These are phyloP conservation scores for Auriculariales sp. DNA, from an alignment of 768 basidiomycete species.

Conservation along the genomic window DNA sequence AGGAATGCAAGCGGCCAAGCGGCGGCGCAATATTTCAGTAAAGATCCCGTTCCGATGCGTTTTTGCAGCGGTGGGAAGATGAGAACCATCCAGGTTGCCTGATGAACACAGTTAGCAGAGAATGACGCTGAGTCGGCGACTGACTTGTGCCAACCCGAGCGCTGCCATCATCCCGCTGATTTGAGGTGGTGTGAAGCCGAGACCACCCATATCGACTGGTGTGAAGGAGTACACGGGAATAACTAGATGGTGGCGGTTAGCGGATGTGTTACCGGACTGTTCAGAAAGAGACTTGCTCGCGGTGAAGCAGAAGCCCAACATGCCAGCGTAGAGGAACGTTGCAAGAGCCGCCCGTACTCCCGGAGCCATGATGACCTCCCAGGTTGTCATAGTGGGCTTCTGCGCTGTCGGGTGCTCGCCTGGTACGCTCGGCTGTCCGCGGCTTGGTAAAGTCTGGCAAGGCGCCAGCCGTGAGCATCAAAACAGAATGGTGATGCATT, in stretches of 20 bases:
- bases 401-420: background rate
- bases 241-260: no score
- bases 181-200: conserved; percentile 19
- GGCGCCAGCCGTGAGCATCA: background rate
- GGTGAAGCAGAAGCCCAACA: conserved; percentile 2
- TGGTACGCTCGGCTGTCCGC: background rate
- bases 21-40: background rate
- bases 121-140: no score
- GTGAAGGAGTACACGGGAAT: conserved; percentile 24
- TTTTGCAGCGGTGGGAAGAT: conserved; percentile 4
- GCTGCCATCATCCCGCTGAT: no score
- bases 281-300: background rate
- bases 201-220: conserved; percentile 23
- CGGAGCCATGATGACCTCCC: conserved; percentile 1
- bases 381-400: background rate
- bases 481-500: background rate
- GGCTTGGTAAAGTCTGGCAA: background rate
- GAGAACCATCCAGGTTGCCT: conserved; percentile 10
- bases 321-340: conserved; percentile 1
- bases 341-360: background rate
- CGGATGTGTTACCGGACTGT: no score
- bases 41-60: conserved; percentile 1
- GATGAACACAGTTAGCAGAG: conserved; percentile 23
- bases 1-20: conserved; percentile 1
- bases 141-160: no score